phyloP scores from a whole-genome alignment of 1,139 yeast species.

The Scheffersomyces quercinus region DNA sequence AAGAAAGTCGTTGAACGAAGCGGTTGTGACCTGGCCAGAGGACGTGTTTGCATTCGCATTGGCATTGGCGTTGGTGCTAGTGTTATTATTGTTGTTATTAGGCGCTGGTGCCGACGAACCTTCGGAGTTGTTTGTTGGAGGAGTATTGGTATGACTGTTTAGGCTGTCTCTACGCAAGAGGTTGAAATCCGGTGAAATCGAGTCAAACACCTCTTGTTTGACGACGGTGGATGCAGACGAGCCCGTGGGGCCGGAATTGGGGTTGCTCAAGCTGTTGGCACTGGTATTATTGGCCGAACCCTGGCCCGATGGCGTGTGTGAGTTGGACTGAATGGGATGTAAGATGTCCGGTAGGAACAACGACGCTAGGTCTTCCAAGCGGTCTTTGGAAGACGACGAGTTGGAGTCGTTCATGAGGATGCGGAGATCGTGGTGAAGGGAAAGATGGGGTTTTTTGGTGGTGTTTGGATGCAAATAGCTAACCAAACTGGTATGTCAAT shows the following conservation, averaged over 20 bases:
- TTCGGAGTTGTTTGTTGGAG: constrained; percentile 1
- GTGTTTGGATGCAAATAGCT: no score
- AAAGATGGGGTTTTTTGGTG: no score
- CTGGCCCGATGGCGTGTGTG: constrained; percentile 6
- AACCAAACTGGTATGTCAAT: no score
- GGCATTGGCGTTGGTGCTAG: constrained; percentile 5
- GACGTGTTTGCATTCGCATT: neutral
- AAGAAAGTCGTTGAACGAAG: constrained; percentile 12
- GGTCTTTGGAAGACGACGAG: constrained; percentile 17
- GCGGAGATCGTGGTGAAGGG: neutral
- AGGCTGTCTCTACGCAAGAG: constrained; percentile 3
- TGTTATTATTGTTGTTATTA: constrained; percentile 2
- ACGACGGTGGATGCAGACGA: constrained; percentile 6
- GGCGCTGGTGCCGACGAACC: neutral
- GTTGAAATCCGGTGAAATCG: constrained; percentile 1
- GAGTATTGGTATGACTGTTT: constrained; percentile 6
- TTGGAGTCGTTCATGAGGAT: constrained; percentile 9
- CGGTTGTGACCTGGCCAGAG: neutral
- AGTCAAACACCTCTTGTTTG: constrained; percentile 24
- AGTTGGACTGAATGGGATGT: constrained; percentile 18
- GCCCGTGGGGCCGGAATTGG: no score
- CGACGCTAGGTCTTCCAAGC: constrained; percentile 44
- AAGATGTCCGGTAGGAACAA: constrained; percentile 45
- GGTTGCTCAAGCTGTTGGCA: neutral
- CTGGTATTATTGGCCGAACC: constrained; percentile 6